Base-by-base conservation (phyloP, 2,329 filamentous ascomycete species). In the Alternaria incomplexa region DNA sequence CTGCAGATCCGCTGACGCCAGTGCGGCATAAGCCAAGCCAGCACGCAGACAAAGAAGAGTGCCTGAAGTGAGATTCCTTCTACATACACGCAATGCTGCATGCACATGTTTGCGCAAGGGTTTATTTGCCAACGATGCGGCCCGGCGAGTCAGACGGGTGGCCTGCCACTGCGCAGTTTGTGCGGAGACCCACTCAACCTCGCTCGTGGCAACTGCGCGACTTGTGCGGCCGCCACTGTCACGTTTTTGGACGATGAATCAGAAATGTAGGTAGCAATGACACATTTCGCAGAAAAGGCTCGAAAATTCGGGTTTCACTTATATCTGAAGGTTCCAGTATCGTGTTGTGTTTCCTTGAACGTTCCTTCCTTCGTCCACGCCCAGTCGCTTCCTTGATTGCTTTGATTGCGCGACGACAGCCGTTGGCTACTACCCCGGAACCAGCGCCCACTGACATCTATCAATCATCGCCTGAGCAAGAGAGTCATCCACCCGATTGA, bases 331-430 rank as follows among this genome's bases (percentile, higher is more conserved):
- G 5, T 25, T 52, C 26, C 56, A 61, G 56, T 58, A 26, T 28
- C 25, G 17, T 32, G 36, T 15, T 13, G 17, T 47, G 22, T 53
- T 44, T 61, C 54, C 28, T 61, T 51, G 36, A 22, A 20, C 48
- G 40, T 56, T 48, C 23, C 44, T 63, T 58, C 47, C 57, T 55
- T 59, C 43, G 61, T 62, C 36, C 51, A 43, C 32, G 63, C 64
- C 68, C 53, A 57, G 65, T 69, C 64, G 64, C 65, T 68, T 70
- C 67, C 61, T 62, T 52, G 30, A 63, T 53, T 60, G 43, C 51
- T 65, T 71, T 73, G 43, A 75, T 76, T 73, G 64, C 67, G 28
- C 56, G 44, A 57, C 45, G 43, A 64, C 51, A 62, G 45, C 66
- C 62, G 71, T 62, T 70, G 68, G 69, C 56, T 66, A 54, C 63